Percentiles rank a stretch among this genome's conserved stretches.
phyloP scores from a whole-genome alignment of 83 land plant species.

The Isoetes engelmannii region DNA sequence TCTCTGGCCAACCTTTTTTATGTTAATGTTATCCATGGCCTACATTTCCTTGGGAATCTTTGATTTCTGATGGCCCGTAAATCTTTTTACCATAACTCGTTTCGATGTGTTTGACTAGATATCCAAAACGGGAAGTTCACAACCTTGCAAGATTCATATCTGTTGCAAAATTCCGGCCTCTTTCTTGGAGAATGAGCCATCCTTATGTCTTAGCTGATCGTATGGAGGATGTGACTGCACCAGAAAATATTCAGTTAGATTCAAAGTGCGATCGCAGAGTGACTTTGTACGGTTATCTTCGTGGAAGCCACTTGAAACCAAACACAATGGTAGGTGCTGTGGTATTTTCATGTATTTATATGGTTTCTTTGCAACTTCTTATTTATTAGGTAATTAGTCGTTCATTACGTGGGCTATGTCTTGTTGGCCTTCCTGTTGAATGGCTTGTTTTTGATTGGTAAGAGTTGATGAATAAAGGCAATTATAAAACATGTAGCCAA shows the following conservation, averaged over 20 bases:
- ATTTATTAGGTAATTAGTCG: too few relatives aligned
- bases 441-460: too few relatives aligned
- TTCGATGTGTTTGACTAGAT: conserved; percentile 34
- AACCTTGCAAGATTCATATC: conserved; percentile 96
- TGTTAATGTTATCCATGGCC: too few relatives aligned
- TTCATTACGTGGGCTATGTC: too few relatives aligned
- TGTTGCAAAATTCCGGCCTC: conserved; percentile 78
- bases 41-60: too few relatives aligned
- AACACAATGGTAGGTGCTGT: conserved; percentile 62
- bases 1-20: too few relatives aligned
- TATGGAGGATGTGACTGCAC: conserved; percentile 94
- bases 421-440: too few relatives aligned
- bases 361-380: too few relatives aligned
- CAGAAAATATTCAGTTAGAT: conserved; percentile 57
- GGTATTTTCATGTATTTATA: neutral
- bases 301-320: conserved; percentile 88
- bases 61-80: too few relatives aligned
- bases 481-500: too few relatives aligned
- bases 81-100: neutral
- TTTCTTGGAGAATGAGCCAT: conserved; percentile 79
- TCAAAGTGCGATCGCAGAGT: conserved; percentile 90
- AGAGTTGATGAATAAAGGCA: too few relatives aligned
- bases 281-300: conserved; percentile 85
- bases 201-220: conserved; percentile 93
- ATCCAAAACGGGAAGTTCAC: conserved; percentile 85